Conservation (phyloP, 352 stramenopile genomes). For the Pythium periplocum region DNA sequence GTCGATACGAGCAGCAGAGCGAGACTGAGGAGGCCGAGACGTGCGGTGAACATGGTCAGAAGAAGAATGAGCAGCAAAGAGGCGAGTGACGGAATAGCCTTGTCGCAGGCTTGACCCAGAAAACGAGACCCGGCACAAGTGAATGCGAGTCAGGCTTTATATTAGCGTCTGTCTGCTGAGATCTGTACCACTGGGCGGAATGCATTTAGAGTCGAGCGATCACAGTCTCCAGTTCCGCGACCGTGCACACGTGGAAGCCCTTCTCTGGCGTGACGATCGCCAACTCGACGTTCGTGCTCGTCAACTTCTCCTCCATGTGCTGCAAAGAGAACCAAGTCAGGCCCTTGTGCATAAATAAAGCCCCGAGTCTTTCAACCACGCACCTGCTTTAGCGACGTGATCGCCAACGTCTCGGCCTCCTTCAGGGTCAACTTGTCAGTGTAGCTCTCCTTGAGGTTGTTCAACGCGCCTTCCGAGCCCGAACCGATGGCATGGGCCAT, state of each 20-base stretch:
- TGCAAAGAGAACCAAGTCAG: constrained; percentile 9
- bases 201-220: constrained; percentile 72
- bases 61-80: no score
- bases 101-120: no score
- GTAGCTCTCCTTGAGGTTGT: constrained; percentile 98
- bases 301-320: constrained; percentile 99
- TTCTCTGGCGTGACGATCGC: constrained; percentile 92
- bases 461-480: constrained; percentile 96
- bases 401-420: constrained; percentile 95
- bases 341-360: constrained; percentile 2
- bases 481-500: constrained; percentile 99
- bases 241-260: constrained; percentile 95
- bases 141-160: no score
- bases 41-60: no score
- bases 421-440: constrained; percentile 93
- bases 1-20: no score
- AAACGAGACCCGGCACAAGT: no score
- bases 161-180: no score
- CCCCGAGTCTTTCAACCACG: background rate
- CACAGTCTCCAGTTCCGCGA: constrained; percentile 91
- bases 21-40: no score
- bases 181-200: background rate
- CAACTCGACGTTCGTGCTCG: constrained; percentile 97
- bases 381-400: constrained; percentile 95
- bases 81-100: no score